Base-by-base conservation (phyloP, 768 basidiomycete genomes). In the Suillus occidentalis region DNA sequence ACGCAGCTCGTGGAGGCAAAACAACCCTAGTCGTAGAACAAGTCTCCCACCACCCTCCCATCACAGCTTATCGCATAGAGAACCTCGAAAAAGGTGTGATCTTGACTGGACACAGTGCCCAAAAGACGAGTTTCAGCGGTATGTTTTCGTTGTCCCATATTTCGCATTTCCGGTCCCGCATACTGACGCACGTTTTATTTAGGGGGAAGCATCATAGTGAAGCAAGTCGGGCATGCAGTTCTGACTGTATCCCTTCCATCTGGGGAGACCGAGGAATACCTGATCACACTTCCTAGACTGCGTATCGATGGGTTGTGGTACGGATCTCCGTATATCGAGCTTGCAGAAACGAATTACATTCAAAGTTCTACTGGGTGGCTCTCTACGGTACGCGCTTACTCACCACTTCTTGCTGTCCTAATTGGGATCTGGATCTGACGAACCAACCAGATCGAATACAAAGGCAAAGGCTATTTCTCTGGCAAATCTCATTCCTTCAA, bases 401-500 rank as follows among this genome's bases (percentile, higher is more conserved):
- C 31, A 1, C 2, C 13, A 57, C 13, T 36, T 34, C 7, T 28
- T 25, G 1, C 39, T 28, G 18, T 2, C 6, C 9, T 31, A 2
- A 28, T 53, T 37, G 45, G 68, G 81, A 67, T 79, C 84, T 60
- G 79, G 78, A 37, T 77, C 79, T 53, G 14, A n/a, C 14, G 76
- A 75, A 63, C 72, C 78, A 62, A 72, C n/a, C 69, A 84, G 75
- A 89, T 98, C 75, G 94, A 97, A 69, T 99, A 97, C 84, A 94
- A 95, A 74, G 97, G 96, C 76, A 94, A 94, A 73, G 97, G 96
- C 34, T 99, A 96, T 80, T 94, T 98, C 75, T 86, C 88, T 42
- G 96, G 97, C 63, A 96, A 95, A 76, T 87, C 93, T 4, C 97
- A 99, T 79, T 82, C 88, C 4, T 97, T 95, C 86, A 96, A 95